These are phyloP conservation scores for Stagonosporopsis cucurbitacearum DNA, from an alignment of 2,329 filamentous ascomycete species.

Conservation along the genomic window DNA sequence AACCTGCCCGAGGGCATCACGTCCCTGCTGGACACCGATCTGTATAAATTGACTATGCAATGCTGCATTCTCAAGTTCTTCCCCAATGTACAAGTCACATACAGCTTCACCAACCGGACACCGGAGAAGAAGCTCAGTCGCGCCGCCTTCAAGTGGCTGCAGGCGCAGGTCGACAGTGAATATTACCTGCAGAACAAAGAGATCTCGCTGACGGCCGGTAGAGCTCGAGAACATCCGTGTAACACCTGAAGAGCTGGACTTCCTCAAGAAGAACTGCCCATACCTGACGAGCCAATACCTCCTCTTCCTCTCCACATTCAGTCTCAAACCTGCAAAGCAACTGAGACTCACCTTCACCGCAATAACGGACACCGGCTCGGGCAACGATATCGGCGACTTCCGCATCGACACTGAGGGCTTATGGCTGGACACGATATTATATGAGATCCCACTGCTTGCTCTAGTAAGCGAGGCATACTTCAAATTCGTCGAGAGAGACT, in stretches of 20 bases:
- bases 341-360: slow-evolving; percentile 72
- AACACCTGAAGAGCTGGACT: slow-evolving; percentile 78
- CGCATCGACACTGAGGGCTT: slow-evolving; percentile 77
- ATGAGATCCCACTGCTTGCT: slow-evolving; percentile 93
- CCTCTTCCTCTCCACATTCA: slow-evolving; percentile 80
- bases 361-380: slow-evolving; percentile 63
- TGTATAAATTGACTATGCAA: slow-evolving; percentile 99
- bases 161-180: slow-evolving; percentile 80
- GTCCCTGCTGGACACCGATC: slow-evolving; percentile 63
- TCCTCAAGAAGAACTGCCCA: slow-evolving; percentile 77
- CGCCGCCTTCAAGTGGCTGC: slow-evolving; percentile 82
- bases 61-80: slow-evolving; percentile 87
- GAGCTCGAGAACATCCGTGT: slow-evolving; percentile 84
- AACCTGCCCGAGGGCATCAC: slow-evolving; percentile 48
- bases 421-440: slow-evolving; percentile 96
- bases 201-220: slow-evolving; percentile 43
- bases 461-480: slow-evolving; percentile 96
- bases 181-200: background rate
- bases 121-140: slow-evolving; percentile 90
- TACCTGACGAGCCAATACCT: slow-evolving; percentile 83
- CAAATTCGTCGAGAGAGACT: slow-evolving; percentile 92
- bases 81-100: slow-evolving; percentile 78
- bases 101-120: slow-evolving; percentile 94
- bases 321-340: slow-evolving; percentile 80
- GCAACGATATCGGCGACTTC: slow-evolving; percentile 74